These are phyloP conservation scores for Paraleonurus japonicus DNA, from an alignment of 257 asterid species.

Conservation along the genomic window DNA sequence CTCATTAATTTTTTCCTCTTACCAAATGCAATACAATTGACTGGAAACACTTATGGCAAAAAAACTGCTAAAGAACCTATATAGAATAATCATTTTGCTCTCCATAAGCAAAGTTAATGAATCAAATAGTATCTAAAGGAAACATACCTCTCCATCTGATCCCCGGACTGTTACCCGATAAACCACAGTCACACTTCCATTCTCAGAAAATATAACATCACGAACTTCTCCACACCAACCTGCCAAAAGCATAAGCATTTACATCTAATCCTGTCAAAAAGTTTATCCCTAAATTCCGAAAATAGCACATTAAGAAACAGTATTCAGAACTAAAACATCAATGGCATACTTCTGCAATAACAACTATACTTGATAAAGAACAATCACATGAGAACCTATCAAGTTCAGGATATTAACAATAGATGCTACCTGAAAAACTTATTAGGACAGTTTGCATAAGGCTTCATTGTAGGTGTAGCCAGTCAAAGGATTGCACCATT, in stretches of 20 bases:
- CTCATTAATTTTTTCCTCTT: background rate
- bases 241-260: conserved; percentile 28
- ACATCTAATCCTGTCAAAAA: conserved; percentile 13
- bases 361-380: background rate
- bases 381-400: conserved; percentile 6
- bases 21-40: conserved; percentile 2
- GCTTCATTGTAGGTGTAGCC: background rate
- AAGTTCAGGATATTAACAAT: background rate
- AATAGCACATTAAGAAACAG: background rate
- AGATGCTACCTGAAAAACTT: background rate
- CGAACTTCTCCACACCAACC: conserved; percentile 99
- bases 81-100: background rate
- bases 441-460: background rate
- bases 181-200: conserved; percentile 88
- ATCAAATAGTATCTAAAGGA: conserved; percentile 20
- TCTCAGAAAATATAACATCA: conserved; percentile 85
- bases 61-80: background rate
- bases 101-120: conserved; percentile 8
- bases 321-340: conserved; percentile 4
- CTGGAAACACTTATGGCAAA: background rate
- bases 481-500: background rate
- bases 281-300: background rate
- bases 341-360: background rate
- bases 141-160: conserved; percentile 89
- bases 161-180: conserved; percentile 92